phyloP scores from a whole-genome alignment of 2,329 filamentous ascomycete species.

The Aspergillus tubingensis region DNA sequence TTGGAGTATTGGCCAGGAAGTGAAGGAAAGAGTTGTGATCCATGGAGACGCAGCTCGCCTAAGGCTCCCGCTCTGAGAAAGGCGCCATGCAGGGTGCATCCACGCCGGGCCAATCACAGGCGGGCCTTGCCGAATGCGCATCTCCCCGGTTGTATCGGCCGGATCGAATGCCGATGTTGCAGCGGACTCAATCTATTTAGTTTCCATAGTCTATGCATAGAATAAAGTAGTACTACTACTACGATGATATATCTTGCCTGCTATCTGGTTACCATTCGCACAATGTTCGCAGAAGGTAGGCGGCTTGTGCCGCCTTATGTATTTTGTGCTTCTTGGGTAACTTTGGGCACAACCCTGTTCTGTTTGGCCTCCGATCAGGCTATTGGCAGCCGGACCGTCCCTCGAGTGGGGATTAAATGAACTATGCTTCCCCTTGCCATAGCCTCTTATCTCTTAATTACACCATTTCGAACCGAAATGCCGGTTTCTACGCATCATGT shows the following conservation, averaged over 20 bases:
- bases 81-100: slow-evolving; percentile 28
- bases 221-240: too few relatives aligned
- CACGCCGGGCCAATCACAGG: slow-evolving; percentile 35
- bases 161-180: not conserved
- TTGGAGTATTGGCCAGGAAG: slow-evolving; percentile 3
- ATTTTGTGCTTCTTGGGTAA: not conserved
- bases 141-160: not conserved
- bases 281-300: too few relatives aligned
- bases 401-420: not conserved
- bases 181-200: not conserved
- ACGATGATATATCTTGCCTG: too few relatives aligned
- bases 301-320: too few relatives aligned
- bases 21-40: not conserved
- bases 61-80: slow-evolving; percentile 42
- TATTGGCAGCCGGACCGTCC: not conserved
- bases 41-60: slow-evolving; percentile 32
- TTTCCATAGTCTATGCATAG: too few relatives aligned
- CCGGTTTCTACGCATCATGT: not conserved
- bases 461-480: not conserved
- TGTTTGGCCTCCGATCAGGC: not conserved
- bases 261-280: too few relatives aligned
- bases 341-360: not conserved
- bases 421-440: not conserved
- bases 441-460: not conserved
- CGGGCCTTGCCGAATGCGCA: slow-evolving; percentile 33